These are phyloP conservation scores for Candida germanica DNA, from an alignment of 805 yeast genomes.

Conservation along the genomic window DNA sequence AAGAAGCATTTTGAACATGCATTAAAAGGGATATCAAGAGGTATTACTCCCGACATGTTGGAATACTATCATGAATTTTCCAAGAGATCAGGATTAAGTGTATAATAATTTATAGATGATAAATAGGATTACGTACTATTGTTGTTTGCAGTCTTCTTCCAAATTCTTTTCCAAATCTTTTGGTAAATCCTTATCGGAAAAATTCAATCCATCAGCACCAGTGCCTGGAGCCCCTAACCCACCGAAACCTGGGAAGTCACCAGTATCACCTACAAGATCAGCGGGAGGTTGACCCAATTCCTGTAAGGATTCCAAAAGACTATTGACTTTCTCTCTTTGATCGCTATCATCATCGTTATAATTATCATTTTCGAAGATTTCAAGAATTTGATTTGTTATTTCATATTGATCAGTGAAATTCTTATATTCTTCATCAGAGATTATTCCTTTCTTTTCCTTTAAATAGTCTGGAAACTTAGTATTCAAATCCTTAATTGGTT, in stretches of 20 bases:
- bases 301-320: slow-evolving; percentile 64
- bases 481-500: slow-evolving; percentile 80
- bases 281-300: slow-evolving; percentile 78
- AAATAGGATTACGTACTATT: slow-evolving; percentile 14
- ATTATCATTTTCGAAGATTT: slow-evolving; percentile 59
- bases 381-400: slow-evolving; percentile 59
- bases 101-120: slow-evolving; percentile 4
- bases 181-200: slow-evolving; percentile 53
- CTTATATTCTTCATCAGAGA: slow-evolving; percentile 45
- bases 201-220: slow-evolving; percentile 38
- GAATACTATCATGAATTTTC: slow-evolving; percentile 65
- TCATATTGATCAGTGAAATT: slow-evolving; percentile 61
- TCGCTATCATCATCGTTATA: slow-evolving; percentile 52
- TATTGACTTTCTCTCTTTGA: slow-evolving; percentile 50
- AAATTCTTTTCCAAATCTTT: slow-evolving; percentile 49
- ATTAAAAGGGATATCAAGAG: slow-evolving; percentile 61
- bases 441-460: slow-evolving; percentile 43
- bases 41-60: slow-evolving; percentile 84
- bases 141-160: slow-evolving; percentile 57
- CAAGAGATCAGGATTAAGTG: slow-evolving; percentile 27
- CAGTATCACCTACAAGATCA: slow-evolving; percentile 63
- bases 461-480: slow-evolving; percentile 73
- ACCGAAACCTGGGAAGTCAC: slow-evolving; percentile 45
- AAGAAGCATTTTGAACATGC: slow-evolving; percentile 72
- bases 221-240: slow-evolving; percentile 39